A percentile compares a stretch with the other conserved stretches of the same genome.
Conservation (phyloP, 176 grass and related monocot genomes). For the Oryza punctata region DNA sequence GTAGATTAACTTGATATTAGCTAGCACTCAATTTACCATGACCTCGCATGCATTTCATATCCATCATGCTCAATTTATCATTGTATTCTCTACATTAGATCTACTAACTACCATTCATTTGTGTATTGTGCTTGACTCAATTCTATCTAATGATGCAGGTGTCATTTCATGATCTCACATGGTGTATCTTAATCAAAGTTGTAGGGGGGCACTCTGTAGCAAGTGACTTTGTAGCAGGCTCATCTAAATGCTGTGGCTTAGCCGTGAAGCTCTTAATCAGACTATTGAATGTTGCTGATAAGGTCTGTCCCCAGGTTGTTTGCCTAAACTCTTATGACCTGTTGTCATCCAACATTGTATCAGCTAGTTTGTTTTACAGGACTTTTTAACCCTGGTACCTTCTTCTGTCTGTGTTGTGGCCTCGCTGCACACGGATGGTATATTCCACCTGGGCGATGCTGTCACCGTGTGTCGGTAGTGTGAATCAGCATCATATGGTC, state of each 20-base stretch:
- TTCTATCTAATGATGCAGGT: constrained; percentile 27
- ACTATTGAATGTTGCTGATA: constrained; percentile 16
- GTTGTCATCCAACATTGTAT: constrained; percentile 1
- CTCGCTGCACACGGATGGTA: constrained; percentile 3
- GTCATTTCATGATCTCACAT: constrained; percentile 23
- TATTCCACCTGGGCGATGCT: not conserved
- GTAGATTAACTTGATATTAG: not conserved
- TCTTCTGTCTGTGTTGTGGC: constrained; percentile 9
- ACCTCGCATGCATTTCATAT: not conserved
- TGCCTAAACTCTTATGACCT: not conserved
- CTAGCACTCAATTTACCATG: not conserved
- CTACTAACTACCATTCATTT: not conserved
- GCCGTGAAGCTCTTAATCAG: not conserved
- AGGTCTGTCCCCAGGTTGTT: not conserved
- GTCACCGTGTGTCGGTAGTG: not conserved
- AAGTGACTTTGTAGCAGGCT: constrained; percentile 7
- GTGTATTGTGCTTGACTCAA: not conserved
- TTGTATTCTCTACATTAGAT: not conserved
- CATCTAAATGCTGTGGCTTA: constrained; percentile 6
- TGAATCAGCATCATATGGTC: not conserved
- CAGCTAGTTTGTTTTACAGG: constrained; percentile 41
- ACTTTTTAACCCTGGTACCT: constrained; percentile 48
- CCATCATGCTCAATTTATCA: not conserved
- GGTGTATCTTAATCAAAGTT: constrained; percentile 26
- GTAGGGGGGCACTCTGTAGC: not conserved